Conservation (phyloP, 2,329 filamentous ascomycete species). For the Thermochaetoides dissita region DNA sequence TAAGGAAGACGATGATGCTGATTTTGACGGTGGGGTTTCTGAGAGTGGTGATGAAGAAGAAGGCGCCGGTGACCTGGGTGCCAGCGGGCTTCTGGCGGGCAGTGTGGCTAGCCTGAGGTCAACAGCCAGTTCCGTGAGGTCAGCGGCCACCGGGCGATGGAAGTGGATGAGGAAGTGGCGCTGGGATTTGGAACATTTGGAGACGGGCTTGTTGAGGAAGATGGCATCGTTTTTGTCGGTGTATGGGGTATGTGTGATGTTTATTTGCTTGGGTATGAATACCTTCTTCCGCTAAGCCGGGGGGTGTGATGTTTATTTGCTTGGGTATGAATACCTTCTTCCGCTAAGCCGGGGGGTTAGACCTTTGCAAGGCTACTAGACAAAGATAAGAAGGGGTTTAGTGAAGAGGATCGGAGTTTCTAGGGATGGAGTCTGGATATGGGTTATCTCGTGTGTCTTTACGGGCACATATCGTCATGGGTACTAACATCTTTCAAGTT, state of each 20-base stretch:
- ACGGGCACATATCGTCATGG: too few species aligned
- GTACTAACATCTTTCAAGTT: too few species aligned
- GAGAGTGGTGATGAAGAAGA: slow-evolving; percentile 35
- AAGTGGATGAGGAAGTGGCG: slow-evolving; percentile 43
- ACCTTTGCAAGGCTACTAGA: slow-evolving; percentile 42
- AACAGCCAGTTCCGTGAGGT: slow-evolving; percentile 23
- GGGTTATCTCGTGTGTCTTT: too few species aligned
- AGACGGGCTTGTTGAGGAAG: slow-evolving; percentile 52
- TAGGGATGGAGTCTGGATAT: too few species aligned
- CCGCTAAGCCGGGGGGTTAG: slow-evolving; percentile 34
- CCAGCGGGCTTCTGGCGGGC: slow-evolving; percentile 24
- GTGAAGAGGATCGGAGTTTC: too few species aligned
- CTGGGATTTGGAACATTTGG: slow-evolving; percentile 49
- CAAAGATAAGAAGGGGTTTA: neutral
- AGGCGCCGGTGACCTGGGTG: slow-evolving; percentile 17
- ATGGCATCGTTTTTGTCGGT: slow-evolving; percentile 61
- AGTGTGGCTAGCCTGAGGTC: slow-evolving; percentile 33
- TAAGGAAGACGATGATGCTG: slow-evolving; percentile 72
- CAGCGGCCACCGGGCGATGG: slow-evolving; percentile 25
- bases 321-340: slow-evolving; percentile 67
- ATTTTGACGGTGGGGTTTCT: slow-evolving; percentile 24
- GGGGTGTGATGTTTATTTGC: slow-evolving; percentile 75
- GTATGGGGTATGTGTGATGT: slow-evolving; percentile 81
- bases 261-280: slow-evolving; percentile 74
- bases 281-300: slow-evolving; percentile 36